These are phyloP conservation scores for Spergularia azorica DNA, from an alignment of 179 eudicot species.

Conservation along the genomic window DNA sequence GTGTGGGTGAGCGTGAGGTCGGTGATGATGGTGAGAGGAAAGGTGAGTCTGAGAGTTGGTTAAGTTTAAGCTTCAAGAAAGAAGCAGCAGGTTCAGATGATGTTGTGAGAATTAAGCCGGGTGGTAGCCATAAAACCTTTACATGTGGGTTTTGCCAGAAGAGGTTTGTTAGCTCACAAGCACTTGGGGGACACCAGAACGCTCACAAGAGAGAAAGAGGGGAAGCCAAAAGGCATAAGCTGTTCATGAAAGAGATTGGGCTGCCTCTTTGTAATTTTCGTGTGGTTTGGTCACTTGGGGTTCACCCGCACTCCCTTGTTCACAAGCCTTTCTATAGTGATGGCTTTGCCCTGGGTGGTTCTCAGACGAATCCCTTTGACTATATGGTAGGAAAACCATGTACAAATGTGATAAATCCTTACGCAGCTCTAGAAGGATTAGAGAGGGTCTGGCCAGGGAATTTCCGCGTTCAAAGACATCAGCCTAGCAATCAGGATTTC, in stretches of 20 bases:
- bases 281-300: constrained; percentile 35
- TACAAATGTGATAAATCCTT: not conserved
- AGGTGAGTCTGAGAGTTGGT: constrained; percentile 24
- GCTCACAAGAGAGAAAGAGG: constrained; percentile 49
- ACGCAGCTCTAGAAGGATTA: constrained; percentile 4
- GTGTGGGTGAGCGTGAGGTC: not conserved
- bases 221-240: constrained; percentile 37
- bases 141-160: constrained; percentile 39
- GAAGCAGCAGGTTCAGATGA: constrained; percentile 13
- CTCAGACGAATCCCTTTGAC: constrained; percentile 17
- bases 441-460: constrained; percentile 44
- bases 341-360: constrained; percentile 3
- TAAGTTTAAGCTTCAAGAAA: constrained; percentile 23
- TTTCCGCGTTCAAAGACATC: constrained; percentile 25
- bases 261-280: constrained; percentile 14
- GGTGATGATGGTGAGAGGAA: not conserved
- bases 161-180: constrained; percentile 47
- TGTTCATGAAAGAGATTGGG: constrained; percentile 35
- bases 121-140: constrained; percentile 24
- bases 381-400: constrained; percentile 20
- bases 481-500: constrained; percentile 6
- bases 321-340: constrained; percentile 29
- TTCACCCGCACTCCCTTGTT: constrained; percentile 44
- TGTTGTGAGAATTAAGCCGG: not conserved
- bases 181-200: constrained; percentile 54